Percentiles rank a stretch among this genome's conserved stretches.
Conservation (phyloP, 331 rosid species). For the Prunus yedoensis region DNA sequence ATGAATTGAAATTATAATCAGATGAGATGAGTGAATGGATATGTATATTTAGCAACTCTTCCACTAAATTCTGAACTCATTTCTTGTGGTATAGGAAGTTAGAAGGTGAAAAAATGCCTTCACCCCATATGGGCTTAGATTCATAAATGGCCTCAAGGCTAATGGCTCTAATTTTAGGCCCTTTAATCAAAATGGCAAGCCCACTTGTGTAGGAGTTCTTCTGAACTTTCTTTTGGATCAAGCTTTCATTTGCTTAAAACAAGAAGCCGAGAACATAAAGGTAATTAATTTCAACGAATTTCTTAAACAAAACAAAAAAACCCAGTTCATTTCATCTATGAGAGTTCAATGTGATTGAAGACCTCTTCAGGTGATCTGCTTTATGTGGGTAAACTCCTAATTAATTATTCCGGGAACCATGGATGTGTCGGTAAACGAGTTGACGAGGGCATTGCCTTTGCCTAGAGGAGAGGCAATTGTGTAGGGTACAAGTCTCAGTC, state of each 20-base stretch:
- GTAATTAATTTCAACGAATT: background rate
- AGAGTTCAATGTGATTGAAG: background rate
- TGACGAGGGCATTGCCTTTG: background rate
- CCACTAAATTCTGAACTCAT: too few species aligned
- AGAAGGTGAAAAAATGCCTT: too few species aligned
- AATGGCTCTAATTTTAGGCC: background rate
- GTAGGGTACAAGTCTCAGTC: constrained; percentile 8
- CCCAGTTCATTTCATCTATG: background rate
- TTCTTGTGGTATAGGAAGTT: too few species aligned
- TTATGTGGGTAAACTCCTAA: background rate
- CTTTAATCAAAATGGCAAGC: too few species aligned
- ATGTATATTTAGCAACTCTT: too few species aligned
- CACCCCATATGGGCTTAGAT: too few species aligned
- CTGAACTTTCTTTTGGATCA: background rate
- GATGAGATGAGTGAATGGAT: too few species aligned
- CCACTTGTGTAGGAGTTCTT: too few species aligned
- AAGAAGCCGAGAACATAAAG: background rate
- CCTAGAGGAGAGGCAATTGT: constrained; percentile 4
- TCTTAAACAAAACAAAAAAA: background rate
- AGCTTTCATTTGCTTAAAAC: background rate
- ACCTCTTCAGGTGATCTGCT: background rate
- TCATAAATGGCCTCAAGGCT: too few species aligned
- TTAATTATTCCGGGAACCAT: background rate
- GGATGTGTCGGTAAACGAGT: background rate
- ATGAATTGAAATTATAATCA: background rate